Conservation (phyloP, 345 rosid species). For the Pseudoturritis turrita region DNA sequence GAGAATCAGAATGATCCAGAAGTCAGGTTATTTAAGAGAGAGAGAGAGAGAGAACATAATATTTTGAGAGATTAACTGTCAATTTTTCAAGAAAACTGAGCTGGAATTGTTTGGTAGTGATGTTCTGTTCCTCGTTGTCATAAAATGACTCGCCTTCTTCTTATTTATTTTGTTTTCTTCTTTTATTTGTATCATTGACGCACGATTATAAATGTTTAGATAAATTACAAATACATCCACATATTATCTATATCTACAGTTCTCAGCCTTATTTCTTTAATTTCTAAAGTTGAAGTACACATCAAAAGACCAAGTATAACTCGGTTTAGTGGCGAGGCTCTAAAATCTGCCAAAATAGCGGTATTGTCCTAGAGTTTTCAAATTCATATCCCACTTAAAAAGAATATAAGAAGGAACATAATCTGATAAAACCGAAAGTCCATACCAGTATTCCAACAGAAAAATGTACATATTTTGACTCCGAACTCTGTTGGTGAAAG, state of each 20-base stretch:
- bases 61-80: slow-evolving; percentile 10
- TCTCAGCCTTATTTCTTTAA: not conserved
- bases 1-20: slow-evolving; percentile 19
- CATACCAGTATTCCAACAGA: too few species aligned
- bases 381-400: too few species aligned
- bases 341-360: too few species aligned
- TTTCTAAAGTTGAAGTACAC: not conserved
- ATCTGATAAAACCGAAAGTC: too few species aligned
- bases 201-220: slow-evolving; percentile 5
- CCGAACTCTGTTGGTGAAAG: too few species aligned
- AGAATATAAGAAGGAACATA: too few species aligned
- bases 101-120: slow-evolving; percentile 24
- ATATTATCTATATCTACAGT: not conserved
- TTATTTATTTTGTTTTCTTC: not conserved
- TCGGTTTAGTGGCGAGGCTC: too few species aligned
- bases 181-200: not conserved
- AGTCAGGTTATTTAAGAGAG: not conserved
- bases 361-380: too few species aligned
- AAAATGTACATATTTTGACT: too few species aligned
- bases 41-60: not conserved
- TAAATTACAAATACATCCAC: not conserved
- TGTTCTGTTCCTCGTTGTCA: slow-evolving; percentile 31
- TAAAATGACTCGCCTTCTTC: slow-evolving; percentile 29
- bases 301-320: too few species aligned
- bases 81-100: slow-evolving; percentile 10